phyloP scores from a whole-genome alignment of 2,329 filamentous ascomycete genomes.

The Cercospora janseana region DNA sequence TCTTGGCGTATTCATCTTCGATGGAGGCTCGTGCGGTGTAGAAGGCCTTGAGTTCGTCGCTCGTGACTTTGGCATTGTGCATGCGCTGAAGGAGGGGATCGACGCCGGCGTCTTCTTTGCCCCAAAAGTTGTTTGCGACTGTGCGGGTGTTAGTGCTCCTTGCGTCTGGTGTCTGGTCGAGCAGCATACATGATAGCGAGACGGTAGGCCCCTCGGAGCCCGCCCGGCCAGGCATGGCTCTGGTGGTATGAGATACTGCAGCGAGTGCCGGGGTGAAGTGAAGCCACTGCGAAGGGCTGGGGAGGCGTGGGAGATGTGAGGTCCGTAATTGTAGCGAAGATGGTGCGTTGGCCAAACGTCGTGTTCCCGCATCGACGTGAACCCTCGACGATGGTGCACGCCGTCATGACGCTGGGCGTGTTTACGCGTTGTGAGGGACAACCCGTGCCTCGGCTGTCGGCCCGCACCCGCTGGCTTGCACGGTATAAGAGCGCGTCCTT shows the following conservation, averaged over 20 bases:
- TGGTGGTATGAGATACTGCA: conserved; percentile 3
- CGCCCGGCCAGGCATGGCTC: conserved; percentile 36
- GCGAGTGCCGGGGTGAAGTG: neutral
- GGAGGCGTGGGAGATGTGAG: neutral
- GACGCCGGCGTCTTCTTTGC: conserved; percentile 96
- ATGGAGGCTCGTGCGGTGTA: conserved; percentile 88
- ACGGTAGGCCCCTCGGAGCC: conserved; percentile 38
- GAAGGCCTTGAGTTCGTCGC: conserved; percentile 89
- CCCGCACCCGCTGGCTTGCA: neutral
- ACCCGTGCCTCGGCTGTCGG: neutral
- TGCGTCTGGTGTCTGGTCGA: neutral
- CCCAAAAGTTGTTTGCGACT: conserved; percentile 99
- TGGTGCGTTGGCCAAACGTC: conserved; percentile 12
- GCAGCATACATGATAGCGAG: conserved; percentile 38
- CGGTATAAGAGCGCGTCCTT: neutral
- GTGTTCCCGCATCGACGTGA: conserved; percentile 6
- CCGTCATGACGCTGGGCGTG: neutral
- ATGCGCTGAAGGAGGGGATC: conserved; percentile 88
- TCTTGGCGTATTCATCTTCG: conserved; percentile 93
- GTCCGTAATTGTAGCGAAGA: conserved; percentile 11
- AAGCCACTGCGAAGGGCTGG: neutral
- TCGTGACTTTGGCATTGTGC: conserved; percentile 89
- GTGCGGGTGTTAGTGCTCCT: conserved; percentile 36
- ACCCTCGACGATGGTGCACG: neutral
- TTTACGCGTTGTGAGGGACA: neutral